Percentiles rank a stretch among this genome's conserved stretches.
Evolutionary conservation across 225 moss, liverwort and hornwort species (phyloP).

Genomic region (Neckera pumila): DNA sequence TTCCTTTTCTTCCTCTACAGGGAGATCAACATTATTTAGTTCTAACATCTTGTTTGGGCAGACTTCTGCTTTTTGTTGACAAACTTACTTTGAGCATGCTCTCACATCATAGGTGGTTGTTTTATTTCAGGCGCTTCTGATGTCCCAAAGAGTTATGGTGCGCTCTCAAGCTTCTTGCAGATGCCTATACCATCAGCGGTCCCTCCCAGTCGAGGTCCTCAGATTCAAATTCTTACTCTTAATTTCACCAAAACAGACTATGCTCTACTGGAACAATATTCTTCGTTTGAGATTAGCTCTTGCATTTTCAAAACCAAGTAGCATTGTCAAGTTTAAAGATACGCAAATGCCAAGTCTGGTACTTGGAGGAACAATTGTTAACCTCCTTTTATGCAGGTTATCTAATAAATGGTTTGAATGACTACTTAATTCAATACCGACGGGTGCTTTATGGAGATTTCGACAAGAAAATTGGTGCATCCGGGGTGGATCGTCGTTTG

Average conservation of each 20-base stretch:
- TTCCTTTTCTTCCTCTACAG: not conserved
- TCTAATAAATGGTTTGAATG: constrained; percentile 65
- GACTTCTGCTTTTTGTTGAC: not conserved
- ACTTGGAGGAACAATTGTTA: not conserved
- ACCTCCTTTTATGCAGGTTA: constrained; percentile 37
- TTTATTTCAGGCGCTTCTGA: constrained; percentile 37
- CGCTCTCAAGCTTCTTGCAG: constrained; percentile 50
- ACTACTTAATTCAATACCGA: constrained; percentile 68
- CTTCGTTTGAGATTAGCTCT: not conserved
- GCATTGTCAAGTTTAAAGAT: not conserved
- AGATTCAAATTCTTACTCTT: not conserved
- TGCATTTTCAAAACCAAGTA: not conserved
- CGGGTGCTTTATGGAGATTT: constrained; percentile 75
- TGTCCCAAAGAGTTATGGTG: constrained; percentile 41
- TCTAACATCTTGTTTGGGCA: not conserved
- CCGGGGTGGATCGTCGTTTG: constrained; percentile 68
- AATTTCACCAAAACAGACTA: not conserved
- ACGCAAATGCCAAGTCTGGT: not conserved
- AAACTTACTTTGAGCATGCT: not conserved
- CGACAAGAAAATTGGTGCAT: constrained; percentile 40
- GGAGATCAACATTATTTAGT: not conserved
- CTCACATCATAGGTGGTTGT: not conserved
- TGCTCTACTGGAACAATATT: not conserved
- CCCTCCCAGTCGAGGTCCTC: constrained; percentile 62
- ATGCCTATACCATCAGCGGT: constrained; percentile 53